These are phyloP conservation scores for Paecilomyces sp. DNA, from an alignment of 2,329 filamentous ascomycete genomes.

Conservation along the genomic window DNA sequence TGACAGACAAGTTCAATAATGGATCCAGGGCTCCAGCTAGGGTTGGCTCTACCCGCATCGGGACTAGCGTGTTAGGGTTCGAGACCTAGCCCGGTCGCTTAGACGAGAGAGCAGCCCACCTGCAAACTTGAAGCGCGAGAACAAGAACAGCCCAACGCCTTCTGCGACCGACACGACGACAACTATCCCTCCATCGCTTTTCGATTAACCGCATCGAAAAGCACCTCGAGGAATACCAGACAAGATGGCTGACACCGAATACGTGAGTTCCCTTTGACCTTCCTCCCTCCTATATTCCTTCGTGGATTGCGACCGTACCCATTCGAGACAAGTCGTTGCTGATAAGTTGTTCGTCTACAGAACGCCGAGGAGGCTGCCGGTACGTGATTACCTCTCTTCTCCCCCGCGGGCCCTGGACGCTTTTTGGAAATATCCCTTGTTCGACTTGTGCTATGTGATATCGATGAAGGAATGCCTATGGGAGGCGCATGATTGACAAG, in stretches of 20 bases:
- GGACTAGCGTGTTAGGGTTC: constrained; percentile 30
- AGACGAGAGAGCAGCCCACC: constrained; percentile 34
- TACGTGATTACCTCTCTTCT: constrained; percentile 36
- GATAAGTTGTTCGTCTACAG: constrained; percentile 43
- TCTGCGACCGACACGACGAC: constrained; percentile 34
- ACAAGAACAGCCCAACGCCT: constrained; percentile 22
- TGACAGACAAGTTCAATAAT: background rate
- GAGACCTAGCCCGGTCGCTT: constrained; percentile 34
- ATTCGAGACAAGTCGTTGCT: constrained; percentile 15
- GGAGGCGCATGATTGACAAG: constrained; percentile 2
- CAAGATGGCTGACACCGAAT: constrained; percentile 84
- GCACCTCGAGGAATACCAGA: constrained; percentile 42
- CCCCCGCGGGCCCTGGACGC: background rate
- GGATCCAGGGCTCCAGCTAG: background rate
- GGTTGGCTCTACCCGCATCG: background rate
- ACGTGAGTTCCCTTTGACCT: constrained; percentile 56
- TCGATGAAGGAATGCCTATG: background rate
- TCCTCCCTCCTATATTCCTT: constrained; percentile 16
- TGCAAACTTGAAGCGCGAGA: constrained; percentile 20
- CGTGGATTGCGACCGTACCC: background rate
- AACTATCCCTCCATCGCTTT: constrained; percentile 33
- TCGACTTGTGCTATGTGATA: background rate
- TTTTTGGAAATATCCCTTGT: background rate
- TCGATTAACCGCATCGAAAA: constrained; percentile 37
- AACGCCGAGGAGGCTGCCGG: constrained; percentile 93